A percentile compares a stretch with the other conserved stretches of the same genome.
Conservation (phyloP, 495 filamentous ascomycete species). For the Aspergillus haitiensis region DNA sequence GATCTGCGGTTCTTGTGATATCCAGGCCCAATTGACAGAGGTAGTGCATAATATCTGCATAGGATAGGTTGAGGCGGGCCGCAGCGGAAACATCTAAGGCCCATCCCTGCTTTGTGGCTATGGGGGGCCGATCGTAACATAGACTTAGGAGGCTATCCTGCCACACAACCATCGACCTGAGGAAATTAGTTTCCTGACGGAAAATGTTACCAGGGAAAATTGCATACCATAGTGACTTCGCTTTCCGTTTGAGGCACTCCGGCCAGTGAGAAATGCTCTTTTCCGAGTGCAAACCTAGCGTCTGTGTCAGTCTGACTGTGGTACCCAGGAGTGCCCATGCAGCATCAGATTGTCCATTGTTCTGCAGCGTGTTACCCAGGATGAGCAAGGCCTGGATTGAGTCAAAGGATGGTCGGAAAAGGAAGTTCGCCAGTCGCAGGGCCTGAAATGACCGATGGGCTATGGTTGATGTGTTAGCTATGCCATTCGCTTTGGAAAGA, state of each 20-base stretch:
- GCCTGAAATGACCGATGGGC: slow-evolving; percentile 39
- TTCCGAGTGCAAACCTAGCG: slow-evolving; percentile 42
- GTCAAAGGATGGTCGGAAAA: slow-evolving; percentile 46
- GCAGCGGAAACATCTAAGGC: slow-evolving; percentile 11
- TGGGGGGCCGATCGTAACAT: slow-evolving; percentile 38
- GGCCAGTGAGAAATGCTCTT: slow-evolving; percentile 29
- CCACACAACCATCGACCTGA: slow-evolving; percentile 37
- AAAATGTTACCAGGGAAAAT: not conserved
- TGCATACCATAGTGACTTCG: slow-evolving; percentile 32
- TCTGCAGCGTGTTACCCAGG: slow-evolving; percentile 48
- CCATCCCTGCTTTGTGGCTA: slow-evolving; percentile 33
- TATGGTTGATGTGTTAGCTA: slow-evolving; percentile 10
- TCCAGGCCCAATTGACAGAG: slow-evolving; percentile 32
- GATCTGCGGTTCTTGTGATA: slow-evolving; percentile 24
- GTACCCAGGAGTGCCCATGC: slow-evolving; percentile 49
- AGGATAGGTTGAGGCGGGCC: slow-evolving; percentile 26
- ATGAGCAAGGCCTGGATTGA: slow-evolving; percentile 47
- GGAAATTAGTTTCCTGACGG: not conserved
- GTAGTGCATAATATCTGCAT: slow-evolving; percentile 33
- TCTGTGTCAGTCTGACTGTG: slow-evolving; percentile 48
- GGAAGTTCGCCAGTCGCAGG: slow-evolving; percentile 47
- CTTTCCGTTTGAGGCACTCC: slow-evolving; percentile 28
- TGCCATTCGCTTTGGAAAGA: not conserved
- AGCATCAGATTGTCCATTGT: slow-evolving; percentile 50
- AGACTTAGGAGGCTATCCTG: slow-evolving; percentile 40